Evolutionary conservation across 345 rosid species (phyloP).

Genomic region (Euclidium syriacum): DNA sequence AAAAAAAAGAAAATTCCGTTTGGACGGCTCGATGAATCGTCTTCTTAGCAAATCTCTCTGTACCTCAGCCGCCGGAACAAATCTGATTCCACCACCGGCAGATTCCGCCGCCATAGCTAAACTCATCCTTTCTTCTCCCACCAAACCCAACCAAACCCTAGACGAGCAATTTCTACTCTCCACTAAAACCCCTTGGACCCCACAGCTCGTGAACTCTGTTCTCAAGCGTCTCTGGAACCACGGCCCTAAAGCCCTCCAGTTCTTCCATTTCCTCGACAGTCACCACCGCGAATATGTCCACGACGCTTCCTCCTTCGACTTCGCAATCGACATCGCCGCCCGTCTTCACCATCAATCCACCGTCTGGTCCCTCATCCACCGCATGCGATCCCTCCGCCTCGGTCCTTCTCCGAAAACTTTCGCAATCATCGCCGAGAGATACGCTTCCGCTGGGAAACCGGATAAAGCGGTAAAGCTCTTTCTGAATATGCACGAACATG

Average conservation of each 20-base stretch:
- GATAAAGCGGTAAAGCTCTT: conserved; percentile 66
- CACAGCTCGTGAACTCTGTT: conserved; percentile 52
- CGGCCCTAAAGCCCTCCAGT: conserved; percentile 72
- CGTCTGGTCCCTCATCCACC: conserved; percentile 48
- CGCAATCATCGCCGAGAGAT: conserved; percentile 77
- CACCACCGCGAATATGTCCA: conserved; percentile 49
- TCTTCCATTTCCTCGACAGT: conserved; percentile 54
- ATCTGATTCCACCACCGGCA: conserved; percentile 15
- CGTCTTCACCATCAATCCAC: conserved; percentile 58
- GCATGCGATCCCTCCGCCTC: conserved; percentile 62
- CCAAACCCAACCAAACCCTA: conserved; percentile 31
- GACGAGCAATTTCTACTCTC: conserved; percentile 38
- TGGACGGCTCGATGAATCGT: conserved; percentile 13
- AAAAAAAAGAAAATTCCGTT: background rate
- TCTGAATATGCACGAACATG: conserved; percentile 79
- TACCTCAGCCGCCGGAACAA: conserved; percentile 14
- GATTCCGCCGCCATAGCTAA: conserved; percentile 31
- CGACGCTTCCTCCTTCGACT: conserved; percentile 68
- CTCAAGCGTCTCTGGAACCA: conserved; percentile 84
- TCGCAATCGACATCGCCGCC: conserved; percentile 74
- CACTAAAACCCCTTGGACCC: conserved; percentile 49
- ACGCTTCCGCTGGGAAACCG: conserved; percentile 60
- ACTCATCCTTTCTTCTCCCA: conserved; percentile 38
- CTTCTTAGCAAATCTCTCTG: conserved; percentile 12
- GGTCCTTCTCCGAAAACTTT: conserved; percentile 65